Percentiles rank a stretch among this genome's conserved stretches.
These are phyloP conservation scores for Plasmopara muralis DNA, from an alignment of 352 stramenopile species.

Conservation along the genomic window DNA sequence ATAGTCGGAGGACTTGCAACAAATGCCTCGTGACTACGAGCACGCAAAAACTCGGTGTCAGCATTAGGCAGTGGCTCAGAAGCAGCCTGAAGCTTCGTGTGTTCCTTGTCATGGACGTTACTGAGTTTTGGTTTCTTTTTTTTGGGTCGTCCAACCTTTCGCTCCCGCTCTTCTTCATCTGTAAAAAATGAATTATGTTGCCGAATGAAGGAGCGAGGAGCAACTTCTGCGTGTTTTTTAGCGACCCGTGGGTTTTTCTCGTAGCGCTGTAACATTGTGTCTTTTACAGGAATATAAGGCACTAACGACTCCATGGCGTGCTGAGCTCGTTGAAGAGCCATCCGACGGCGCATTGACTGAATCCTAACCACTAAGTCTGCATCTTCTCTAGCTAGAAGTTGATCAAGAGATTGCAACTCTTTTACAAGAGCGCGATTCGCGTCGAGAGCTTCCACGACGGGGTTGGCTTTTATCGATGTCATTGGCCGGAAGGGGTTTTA, in stretches of 20 bases:
- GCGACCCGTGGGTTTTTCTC: constrained; percentile 6
- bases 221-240: constrained; percentile 16
- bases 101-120: constrained; percentile 5
- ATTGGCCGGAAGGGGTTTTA: too few relatives aligned
- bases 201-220: constrained; percentile 53
- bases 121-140: constrained; percentile 15
- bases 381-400: constrained; percentile 34
- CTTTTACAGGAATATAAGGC: background rate
- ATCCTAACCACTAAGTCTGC: constrained; percentile 27
- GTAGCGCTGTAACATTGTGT: constrained; percentile 1
- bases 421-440: constrained; percentile 38
- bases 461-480: background rate
- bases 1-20: constrained; percentile 33
- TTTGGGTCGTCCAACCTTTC: constrained; percentile 22
- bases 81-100: constrained; percentile 2
- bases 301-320: constrained; percentile 38
- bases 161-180: constrained; percentile 24
- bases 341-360: constrained; percentile 40
- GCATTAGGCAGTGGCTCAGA: constrained; percentile 42
- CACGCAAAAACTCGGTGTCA: constrained; percentile 43
- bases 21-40: constrained; percentile 57
- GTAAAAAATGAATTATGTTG: constrained; percentile 54
- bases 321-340: constrained; percentile 46
- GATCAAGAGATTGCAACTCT: constrained; percentile 31
- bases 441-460: constrained; percentile 24